These are phyloP conservation scores for Cryptococcus sp. DNA, from an alignment of 1,284 basidiomycete species.

Conservation along the genomic window DNA sequence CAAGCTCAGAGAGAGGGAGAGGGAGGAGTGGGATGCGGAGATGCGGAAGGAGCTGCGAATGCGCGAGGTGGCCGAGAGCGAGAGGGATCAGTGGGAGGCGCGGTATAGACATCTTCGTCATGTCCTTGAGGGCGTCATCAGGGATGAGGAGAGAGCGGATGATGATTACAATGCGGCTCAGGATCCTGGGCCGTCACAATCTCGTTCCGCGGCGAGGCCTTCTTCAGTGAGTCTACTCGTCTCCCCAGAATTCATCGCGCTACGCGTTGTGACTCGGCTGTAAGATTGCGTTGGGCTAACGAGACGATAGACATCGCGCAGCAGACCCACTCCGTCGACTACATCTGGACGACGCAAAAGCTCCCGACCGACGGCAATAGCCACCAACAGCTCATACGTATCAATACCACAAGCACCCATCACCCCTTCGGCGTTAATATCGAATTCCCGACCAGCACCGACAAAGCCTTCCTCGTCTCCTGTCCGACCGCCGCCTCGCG, in stretches of 20 bases:
- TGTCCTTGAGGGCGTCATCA: slow-evolving; percentile 1
- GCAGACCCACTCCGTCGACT: neutral
- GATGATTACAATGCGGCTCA: neutral
- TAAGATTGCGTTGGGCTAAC: neutral
- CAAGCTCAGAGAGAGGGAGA: slow-evolving; percentile 2
- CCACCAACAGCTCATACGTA: neutral
- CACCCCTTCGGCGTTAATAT: neutral
- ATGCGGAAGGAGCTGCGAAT: slow-evolving; percentile 15
- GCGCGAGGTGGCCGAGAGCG: slow-evolving; percentile 5
- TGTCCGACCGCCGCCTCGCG: slow-evolving; percentile 4
- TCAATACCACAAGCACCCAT: slow-evolving; percentile 1
- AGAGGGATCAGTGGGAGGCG: slow-evolving; percentile 17
- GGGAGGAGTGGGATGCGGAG: slow-evolving; percentile 2
- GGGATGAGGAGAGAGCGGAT: slow-evolving; percentile 4
- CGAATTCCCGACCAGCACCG: too few relatives aligned
- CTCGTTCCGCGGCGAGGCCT: neutral
- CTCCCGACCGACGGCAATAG: neutral
- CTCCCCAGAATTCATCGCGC: too few relatives aligned
- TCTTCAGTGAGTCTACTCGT: slow-evolving; percentile 4
- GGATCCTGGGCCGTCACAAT: neutral
- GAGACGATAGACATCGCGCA: neutral
- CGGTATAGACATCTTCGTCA: slow-evolving; percentile 11
- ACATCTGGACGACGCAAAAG: neutral
- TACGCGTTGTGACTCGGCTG: neutral
- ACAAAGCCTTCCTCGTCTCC: slow-evolving; percentile 12